Evolutionary conservation across 805 yeast genomes (phyloP), one percentile per base, ranked within the genome.

Genomic region (Wickerhamomyces hampshirensis): DNA sequence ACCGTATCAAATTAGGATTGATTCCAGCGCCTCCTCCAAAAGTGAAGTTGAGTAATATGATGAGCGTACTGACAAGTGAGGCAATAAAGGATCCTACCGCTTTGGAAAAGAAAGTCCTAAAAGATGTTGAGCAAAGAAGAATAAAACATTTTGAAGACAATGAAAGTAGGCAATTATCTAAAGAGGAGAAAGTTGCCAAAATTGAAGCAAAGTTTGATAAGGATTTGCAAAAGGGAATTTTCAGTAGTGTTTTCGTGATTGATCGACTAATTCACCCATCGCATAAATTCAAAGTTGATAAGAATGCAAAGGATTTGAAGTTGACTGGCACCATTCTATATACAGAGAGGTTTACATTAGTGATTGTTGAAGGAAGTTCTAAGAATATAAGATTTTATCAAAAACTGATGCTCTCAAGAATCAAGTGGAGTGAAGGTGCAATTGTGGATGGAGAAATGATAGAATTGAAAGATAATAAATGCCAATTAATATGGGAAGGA

Each of bases 21-120:
- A 85, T 82, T 31, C 83, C 95, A 0, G 82, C 95, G 5, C 96
- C 96, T 0, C 82, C 82, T 5, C 95, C 96, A 3, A 93, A 91
- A 58, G 83, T 93, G 18, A 85, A 83, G 50, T 65, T 87, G 30
- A 75, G 82, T 29, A 93, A 91, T 55, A 69, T 93, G 58, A 85
- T 87, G 88, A 82, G 73, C 48, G 95, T 87, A 0, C 64, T 84
- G 33, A 85, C 97, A 3, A 77, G 84, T 48, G 94, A 85, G 39
- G 86, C 93, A 6, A 82, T 89, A 32, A 68, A 73, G 40, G 95
- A 93, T 54, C 98, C 98, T 1, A 91, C 98, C 0, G 76, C 76
- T 4, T 80, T 88, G 47, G 98, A 91, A 52, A 66, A 68, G 57
- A 59, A 69, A 34, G 96, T 93, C 0, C 66, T 73, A 30, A 58